Evolutionary conservation across 139 green algal species (phyloP), one percentile per base, ranked within the genome.

Genomic region (Ettlia oleoabundans): DNA sequence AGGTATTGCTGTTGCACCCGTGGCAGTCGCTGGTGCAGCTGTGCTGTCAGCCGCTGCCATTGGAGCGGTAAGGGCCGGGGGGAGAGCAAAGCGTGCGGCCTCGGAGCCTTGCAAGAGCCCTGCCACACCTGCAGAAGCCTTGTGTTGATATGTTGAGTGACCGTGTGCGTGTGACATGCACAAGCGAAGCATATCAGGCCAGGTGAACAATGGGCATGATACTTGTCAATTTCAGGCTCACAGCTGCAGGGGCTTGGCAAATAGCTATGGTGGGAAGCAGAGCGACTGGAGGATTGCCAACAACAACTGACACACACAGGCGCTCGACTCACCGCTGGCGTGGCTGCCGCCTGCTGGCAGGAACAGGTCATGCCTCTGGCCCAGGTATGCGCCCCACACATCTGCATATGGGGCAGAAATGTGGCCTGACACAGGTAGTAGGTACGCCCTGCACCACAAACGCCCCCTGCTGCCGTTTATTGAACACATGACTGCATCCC

Each of bases 351-450:
- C 93, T 1, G 86, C 84, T 3, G 94, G 94, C 58, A 98, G 88
- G 90, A 96, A 98, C 42, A 98, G 86, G 84, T 98, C 94, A 82
- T 98, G 94, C 5, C 88, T 86, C 81, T 95, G 92, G 22, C 88
- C 86, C 18, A 78, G 80, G 82, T 96, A 97, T 2, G 94, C 94
- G 2, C 58, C 38, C 94, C 94, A 98, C 40, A 96, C 92, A 1
- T 92, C 78, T 83, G 78, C 65, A 68, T 2, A 55, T 35, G 8
- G 55, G 21, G 8, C 26, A 58, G 18, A 67, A 15, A 67, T 52
- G 5, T 9, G 66, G 30, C n/a, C 35, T 19, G 2, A 21, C 21
- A 53, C 3, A 30, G 47, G 55, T 26, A n/a, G 6, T 4, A 66
- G 47, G 9, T 43, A n/a, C 71, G 43, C n/a, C 10, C 71, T 67